Base-by-base conservation (phyloP, 2,329 filamentous ascomycete genomes). In the Coniochaeta ligniaria region DNA sequence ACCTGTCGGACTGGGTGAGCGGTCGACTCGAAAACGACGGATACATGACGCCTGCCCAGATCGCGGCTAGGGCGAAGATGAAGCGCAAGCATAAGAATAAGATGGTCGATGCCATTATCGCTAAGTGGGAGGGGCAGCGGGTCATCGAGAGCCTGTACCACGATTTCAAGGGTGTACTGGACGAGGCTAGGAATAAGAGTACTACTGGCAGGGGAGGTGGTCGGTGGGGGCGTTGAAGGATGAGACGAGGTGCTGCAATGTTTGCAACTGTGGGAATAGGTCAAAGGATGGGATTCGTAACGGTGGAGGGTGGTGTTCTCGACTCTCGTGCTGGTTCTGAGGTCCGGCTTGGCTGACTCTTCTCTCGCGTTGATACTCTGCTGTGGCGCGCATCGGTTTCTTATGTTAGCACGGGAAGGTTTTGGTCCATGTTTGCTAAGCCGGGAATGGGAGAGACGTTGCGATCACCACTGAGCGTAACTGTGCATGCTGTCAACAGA, bases 1-100 rank as follows among this genome's bases (percentile, higher is more conserved):
- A 86, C 54, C 83, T 94, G n/a, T 87, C 90, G 68, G 81, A 87
- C 64, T 90, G 83, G 81, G 86, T 93, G 0, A 78, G 88, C 26
- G 79, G 81, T 31, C 84, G 83, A 59, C 82, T 95, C 0, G 73
- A 79, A 26, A 72, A 72, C 1, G 78, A 86, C 61, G 85, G 84
- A 0, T 80, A 88, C 64, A 78, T 88, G 63, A 76, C 75, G 0
- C 74, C 84, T 1, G 74, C 80, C 12, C 81, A 85, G 67, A 75
- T 92, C 35, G 75, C 85, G 1, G 77, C 85, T 69, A 78, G 88
- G 9, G 85, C 87, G 61, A 78, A 76, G 60, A 82, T 85, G 83
- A 87, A 80, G 64, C 75, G 80, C 26, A 84, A 81, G 69, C 82
- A 85, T 69, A 77, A 81, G 47, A 77, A 80, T 35, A 82, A 84